Evolutionary conservation across 768 basidiomycete species (phyloP), one percentile per base, ranked within the genome.

Genomic region (Dioszegia aurantiaca): DNA sequence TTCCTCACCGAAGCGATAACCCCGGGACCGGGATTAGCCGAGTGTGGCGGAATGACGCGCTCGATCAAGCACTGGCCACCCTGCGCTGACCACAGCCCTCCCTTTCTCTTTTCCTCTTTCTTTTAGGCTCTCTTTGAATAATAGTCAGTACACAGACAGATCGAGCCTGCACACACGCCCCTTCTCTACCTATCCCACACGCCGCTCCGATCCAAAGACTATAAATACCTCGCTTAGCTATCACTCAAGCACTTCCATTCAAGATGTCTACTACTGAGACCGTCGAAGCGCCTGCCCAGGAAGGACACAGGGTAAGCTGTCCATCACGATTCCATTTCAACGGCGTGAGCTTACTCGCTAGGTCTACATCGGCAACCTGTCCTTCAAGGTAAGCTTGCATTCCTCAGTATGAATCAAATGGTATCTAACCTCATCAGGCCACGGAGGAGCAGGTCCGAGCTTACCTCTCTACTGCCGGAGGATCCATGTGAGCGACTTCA

Each of bases 321-420:
- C 4, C 26, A 6, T 30, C 14, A 17, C 14, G 48, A 21, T 17
- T 3, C 3, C 19, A 36, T 42, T 8, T 42, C 40, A n/a, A n/a
- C 8, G 40, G 17, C 6, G 16, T 21, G 26, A 48, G 43, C 53
- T 61, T 21, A 62, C 30, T 12, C 9, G 0, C 8, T 41, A 77
- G 75, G 70, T 77, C 60, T 74, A 73, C 65, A 58, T 77, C 54
- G 75, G 73, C 36, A 77, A 77, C 62, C 67, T 77, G 52, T 44
- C 73, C 27, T 77, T 60, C 64, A 48, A 63, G 17, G 68, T 69
- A 46, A 36, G 68, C 55, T 21, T 19, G 21, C 21, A 26, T 41
- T 17, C 41, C 21, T 52, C 47, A n/a, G 30, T 40, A 30, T 8
- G 1, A 36, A 17, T n/a, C 9, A 3, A 44, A 42, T 26, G 19